Evolutionary conservation across 2,329 filamentous ascomycete species (phyloP).

Genomic region (Ustilaginoidea virens): DNA sequence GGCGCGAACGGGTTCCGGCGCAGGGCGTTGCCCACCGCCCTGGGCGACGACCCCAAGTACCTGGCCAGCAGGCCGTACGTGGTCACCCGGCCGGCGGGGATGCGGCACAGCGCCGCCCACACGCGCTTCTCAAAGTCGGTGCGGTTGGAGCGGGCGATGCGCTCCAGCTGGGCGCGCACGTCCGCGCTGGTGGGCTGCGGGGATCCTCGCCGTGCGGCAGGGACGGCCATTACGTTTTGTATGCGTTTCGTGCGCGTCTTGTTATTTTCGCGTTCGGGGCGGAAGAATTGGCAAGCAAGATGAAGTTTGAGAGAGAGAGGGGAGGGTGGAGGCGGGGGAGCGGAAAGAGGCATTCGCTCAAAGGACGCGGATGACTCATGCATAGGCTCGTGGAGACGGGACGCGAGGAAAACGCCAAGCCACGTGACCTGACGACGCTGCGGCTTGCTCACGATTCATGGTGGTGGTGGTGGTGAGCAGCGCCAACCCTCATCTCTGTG

Average conservation of each 20-base stretch:
- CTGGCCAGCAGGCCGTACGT: constrained; percentile 62
- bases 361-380: neutral
- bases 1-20: constrained; percentile 72
- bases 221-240: constrained; percentile 1
- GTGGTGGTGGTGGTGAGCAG: too few species aligned
- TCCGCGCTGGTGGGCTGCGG: constrained; percentile 4
- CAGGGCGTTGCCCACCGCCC: constrained; percentile 65
- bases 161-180: constrained; percentile 25
- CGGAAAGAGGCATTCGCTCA: neutral
- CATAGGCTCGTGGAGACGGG: neutral
- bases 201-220: neutral
- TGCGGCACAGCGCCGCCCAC: constrained; percentile 59
- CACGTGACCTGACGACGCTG: neutral
- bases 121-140: constrained; percentile 47
- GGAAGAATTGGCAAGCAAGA: too few species aligned
- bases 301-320: neutral
- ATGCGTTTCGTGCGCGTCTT: neutral
- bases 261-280: too few species aligned
- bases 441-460: too few species aligned
- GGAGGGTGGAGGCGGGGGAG: neutral
- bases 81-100: constrained; percentile 59
- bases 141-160: constrained; percentile 26
- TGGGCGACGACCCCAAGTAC: constrained; percentile 53
- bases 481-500: too few species aligned
- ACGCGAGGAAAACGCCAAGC: neutral